A percentile compares a stretch with the other conserved stretches of the same genome.
These are phyloP conservation scores for Galium porrigens DNA, from an alignment of 305 asterid genomes.

Conservation along the genomic window DNA sequence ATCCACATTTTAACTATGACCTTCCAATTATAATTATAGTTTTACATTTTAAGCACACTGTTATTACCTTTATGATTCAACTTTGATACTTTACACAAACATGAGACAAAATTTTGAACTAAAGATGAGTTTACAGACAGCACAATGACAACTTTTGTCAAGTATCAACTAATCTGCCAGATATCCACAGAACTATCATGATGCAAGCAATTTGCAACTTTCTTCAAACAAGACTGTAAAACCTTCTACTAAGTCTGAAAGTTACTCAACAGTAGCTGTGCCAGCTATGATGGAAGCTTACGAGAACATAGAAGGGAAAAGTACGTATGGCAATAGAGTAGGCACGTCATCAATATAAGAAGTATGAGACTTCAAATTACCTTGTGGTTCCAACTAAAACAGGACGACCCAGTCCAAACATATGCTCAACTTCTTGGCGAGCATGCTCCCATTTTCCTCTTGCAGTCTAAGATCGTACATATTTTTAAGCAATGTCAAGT, in stretches of 20 bases:
- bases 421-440: constrained; percentile 69
- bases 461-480: constrained; percentile 48
- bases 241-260: background rate
- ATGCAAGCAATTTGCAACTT: background rate
- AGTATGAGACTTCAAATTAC: constrained; percentile 31
- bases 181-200: background rate
- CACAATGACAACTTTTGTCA: background rate
- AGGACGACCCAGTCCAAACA: constrained; percentile 85
- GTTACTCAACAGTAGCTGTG: too few relatives aligned
- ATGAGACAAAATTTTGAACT: background rate
- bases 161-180: background rate
- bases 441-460: constrained; percentile 85
- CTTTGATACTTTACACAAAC: background rate
- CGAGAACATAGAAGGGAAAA: background rate
- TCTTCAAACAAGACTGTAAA: background rate
- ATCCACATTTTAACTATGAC: background rate
- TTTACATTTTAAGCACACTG: background rate
- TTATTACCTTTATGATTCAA: background rate
- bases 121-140: background rate
- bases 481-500: constrained; percentile 21
- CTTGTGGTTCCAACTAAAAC: constrained; percentile 96
- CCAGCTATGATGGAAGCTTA: constrained; percentile 1
- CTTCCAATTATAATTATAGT: background rate
- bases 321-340: background rate
- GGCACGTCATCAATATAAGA: constrained; percentile 12